Evolutionary conservation across 495 filamentous ascomycete species (phyloP).

Genomic region (Bacidia rubella): DNA sequence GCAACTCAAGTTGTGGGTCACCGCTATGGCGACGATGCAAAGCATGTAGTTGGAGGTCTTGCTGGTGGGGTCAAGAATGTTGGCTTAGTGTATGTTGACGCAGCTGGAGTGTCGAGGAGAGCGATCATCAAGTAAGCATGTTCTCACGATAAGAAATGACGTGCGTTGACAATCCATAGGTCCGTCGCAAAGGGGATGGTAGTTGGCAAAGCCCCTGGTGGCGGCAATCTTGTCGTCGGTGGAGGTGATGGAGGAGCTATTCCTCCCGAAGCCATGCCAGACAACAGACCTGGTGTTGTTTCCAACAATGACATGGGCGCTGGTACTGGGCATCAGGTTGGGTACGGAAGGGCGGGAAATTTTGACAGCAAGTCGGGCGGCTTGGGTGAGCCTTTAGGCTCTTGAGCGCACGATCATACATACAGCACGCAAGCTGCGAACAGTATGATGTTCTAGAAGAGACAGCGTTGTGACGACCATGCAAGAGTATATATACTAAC

Average conservation of each 20-base stretch:
- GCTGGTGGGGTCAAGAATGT: slow-evolving; percentile 89
- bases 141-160: neutral
- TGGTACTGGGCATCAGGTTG: slow-evolving; percentile 17
- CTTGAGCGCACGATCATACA: too few relatives aligned
- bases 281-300: slow-evolving; percentile 11
- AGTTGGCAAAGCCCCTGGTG: slow-evolving; percentile 70
- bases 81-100: slow-evolving; percentile 95
- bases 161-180: slow-evolving; percentile 7
- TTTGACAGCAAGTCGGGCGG: slow-evolving; percentile 21
- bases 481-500: too few relatives aligned
- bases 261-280: slow-evolving; percentile 24
- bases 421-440: too few relatives aligned
- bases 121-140: slow-evolving; percentile 63
- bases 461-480: too few relatives aligned
- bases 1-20: slow-evolving; percentile 73
- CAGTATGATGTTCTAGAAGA: too few relatives aligned
- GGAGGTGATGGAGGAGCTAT: slow-evolving; percentile 56
- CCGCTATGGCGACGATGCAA: slow-evolving; percentile 73
- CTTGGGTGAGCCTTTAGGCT: slow-evolving; percentile 23
- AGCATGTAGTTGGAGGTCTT: slow-evolving; percentile 53
- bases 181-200: slow-evolving; percentile 72
- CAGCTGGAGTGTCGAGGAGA: slow-evolving; percentile 72
- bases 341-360: slow-evolving; percentile 26
- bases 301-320: slow-evolving; percentile 17
- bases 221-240: slow-evolving; percentile 76